Conservation (phyloP, 768 basidiomycete genomes). For the Boletus rubroflammeus region DNA sequence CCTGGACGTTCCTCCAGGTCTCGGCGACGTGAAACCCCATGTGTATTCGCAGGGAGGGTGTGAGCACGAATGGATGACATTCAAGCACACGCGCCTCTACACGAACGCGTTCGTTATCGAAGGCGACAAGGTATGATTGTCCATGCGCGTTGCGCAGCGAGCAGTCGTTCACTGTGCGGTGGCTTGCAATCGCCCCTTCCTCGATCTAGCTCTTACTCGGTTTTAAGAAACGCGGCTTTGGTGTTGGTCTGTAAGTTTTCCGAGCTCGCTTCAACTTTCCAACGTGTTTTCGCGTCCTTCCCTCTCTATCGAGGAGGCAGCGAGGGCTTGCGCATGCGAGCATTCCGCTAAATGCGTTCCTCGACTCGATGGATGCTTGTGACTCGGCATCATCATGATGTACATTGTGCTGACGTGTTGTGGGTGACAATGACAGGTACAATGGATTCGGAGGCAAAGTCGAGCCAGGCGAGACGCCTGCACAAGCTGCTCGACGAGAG, state of each 20-base stretch:
- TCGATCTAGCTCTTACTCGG: slow-evolving; percentile 71
- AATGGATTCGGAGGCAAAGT: slow-evolving; percentile 93
- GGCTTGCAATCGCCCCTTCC: slow-evolving; percentile 9
- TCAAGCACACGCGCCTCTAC: slow-evolving; percentile 44
- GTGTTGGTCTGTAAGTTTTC: slow-evolving; percentile 50
- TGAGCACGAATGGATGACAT: slow-evolving; percentile 45
- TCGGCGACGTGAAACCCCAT: slow-evolving; percentile 24
- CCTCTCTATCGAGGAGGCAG: neutral
- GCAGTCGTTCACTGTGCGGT: neutral
- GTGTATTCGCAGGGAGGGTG: slow-evolving; percentile 39
- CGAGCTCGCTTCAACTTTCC: neutral
- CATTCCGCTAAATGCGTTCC: neutral
- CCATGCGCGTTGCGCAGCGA: neutral
- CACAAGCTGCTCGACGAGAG: slow-evolving; percentile 74
- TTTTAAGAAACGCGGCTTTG: slow-evolving; percentile 78
- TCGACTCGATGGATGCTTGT: neutral
- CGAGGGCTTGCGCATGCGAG: neutral
- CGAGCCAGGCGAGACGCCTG: slow-evolving; percentile 64
- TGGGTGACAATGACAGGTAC: slow-evolving; percentile 43
- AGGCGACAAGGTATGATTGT: slow-evolving; percentile 45
- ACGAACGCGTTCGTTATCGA: slow-evolving; percentile 71
- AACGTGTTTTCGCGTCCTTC: neutral
- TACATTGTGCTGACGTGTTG: slow-evolving; percentile 1
- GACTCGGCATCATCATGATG: neutral
- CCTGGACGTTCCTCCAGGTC: slow-evolving; percentile 41